phyloP scores from a whole-genome alignment of 179 eudicot species.

The Gypsophila paniculata region DNA sequence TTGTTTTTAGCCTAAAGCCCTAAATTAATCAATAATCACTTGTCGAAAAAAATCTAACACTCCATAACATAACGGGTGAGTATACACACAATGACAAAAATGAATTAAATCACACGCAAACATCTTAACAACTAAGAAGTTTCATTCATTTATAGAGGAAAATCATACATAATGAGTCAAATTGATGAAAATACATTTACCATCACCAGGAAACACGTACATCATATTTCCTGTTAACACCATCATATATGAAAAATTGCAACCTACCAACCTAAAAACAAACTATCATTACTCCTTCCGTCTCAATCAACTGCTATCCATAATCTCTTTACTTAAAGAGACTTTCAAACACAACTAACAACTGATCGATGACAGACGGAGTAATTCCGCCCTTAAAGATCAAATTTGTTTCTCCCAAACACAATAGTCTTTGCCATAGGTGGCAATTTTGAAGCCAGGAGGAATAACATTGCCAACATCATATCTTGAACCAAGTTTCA shows the following conservation, averaged over 20 bases:
- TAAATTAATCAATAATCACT: too few species aligned
- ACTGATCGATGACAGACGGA: too few species aligned
- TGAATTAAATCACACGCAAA: background rate
- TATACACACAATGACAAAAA: background rate
- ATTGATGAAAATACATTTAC: conserved; percentile 12
- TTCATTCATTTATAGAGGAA: conserved; percentile 11
- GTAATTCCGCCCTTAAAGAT: background rate
- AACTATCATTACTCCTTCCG: too few species aligned
- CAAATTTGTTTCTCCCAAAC: conserved; percentile 18
- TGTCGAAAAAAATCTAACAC: too few species aligned
- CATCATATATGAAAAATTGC: background rate
- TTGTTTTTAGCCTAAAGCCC: too few species aligned
- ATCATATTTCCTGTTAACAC: background rate
- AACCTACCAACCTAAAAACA: background rate
- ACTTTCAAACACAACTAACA: too few species aligned
- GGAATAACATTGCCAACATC: conserved; percentile 9
- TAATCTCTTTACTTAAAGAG: too few species aligned
- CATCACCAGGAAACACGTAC: conserved; percentile 1
- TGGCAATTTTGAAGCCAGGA: conserved; percentile 1
- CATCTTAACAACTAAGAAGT: background rate
- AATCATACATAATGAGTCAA: background rate
- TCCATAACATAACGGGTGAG: too few species aligned
- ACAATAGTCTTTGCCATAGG: conserved; percentile 9
- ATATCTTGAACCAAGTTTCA: conserved; percentile 17
- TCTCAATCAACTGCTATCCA: too few species aligned